Base-by-base conservation (phyloP, 371 early-diverging fungal genomes). In the Zychaea mexicana region DNA sequence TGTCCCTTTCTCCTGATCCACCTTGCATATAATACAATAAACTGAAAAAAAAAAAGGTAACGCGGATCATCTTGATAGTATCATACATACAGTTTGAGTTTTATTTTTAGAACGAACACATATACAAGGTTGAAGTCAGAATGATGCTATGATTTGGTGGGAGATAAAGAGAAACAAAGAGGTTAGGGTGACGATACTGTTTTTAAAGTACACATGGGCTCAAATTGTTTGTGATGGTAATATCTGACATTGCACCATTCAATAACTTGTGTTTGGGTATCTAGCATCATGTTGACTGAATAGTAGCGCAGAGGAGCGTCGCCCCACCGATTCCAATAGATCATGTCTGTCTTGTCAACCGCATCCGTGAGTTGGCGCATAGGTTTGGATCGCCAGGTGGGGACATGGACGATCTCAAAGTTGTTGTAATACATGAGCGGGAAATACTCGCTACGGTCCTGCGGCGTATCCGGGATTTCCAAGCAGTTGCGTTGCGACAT, bases 151-250 rank as follows among this genome's bases (percentile, higher is more conserved):
- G n/a, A n/a, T n/a, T n/a, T n/a, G n/a, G n/a, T n/a, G n/a, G n/a
- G n/a, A n/a, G n/a, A n/a, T n/a, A n/a, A n/a, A n/a, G n/a, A n/a
- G n/a, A n/a, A n/a, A n/a, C n/a, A n/a, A n/a, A n/a, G n/a, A n/a
- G n/a, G n/a, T n/a, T n/a, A n/a, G n/a, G n/a, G n/a, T n/a, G n/a
- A n/a, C n/a, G 64, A 92, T 92, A 52, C 91, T 91, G 60, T 89
- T 71, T 5, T 92, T 92, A 19, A 92, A 73, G 7, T 49, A 49
- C 49, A 49, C n/a, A 49, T 22, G 1, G 49, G 49, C 24, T 49
- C 70, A 36, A 63, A 63, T 13, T 55, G 55, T 46, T 62, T 67
- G 61, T 67, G 67, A 52, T 67, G 67, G 33, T 62, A 36, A 90
- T 57, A 21, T 87, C 83, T 7, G 58, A 33, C 36, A 77, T 26